Evolutionary conservation across 805 yeast species (phyloP), one percentile per base, ranked within the genome.

Genomic region (Cyberlindnera americana): DNA sequence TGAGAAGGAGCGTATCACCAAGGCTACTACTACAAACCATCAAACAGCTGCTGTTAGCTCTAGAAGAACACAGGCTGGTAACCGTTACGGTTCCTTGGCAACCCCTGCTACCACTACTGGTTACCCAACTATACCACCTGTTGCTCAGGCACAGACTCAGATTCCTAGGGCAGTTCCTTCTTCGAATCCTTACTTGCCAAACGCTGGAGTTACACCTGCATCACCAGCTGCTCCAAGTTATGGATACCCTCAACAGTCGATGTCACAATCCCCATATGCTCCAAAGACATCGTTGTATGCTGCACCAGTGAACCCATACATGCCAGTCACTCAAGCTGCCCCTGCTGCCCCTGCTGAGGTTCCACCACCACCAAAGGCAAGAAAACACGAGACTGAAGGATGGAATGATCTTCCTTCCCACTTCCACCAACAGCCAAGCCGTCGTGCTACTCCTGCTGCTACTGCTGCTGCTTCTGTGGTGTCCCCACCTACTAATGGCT

Each of bases 1-100:
- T 30, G 96, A 87, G 55, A 85, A 81, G 60, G 90, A 85, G 47
- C 80, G 99, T 52, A 81, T 91, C 15, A 48, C 70, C 33, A 78
- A 77, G 50, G 95, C 95, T 7, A 69, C 78, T 13, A 73, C 72
- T 34, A 60, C 62, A 41, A 29, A 54, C 13, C 39, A 52, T n/a
- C n/a, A n/a, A 23, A 22, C 47, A 6, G 33, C 49, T 36, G 40
- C 47, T 27, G 38, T 54, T 7, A 41, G 48, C 18, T 36, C 59
- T 19, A 35, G 46, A 14, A 48, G 47, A 17, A 40, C 28, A 5
- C 33, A 47, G 17, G 41, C 29, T 21, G 27, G 53, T 18, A 39
- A 39, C 16, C 55, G 52, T 19, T 49, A 54, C 29, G 53, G 60
- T 11, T 26, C 37, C 11, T 39, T 47, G 40, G 24, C 45, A 18